These are phyloP conservation scores for Tuber brumale DNA, from an alignment of 495 filamentous ascomycete species.

Conservation along the genomic window DNA sequence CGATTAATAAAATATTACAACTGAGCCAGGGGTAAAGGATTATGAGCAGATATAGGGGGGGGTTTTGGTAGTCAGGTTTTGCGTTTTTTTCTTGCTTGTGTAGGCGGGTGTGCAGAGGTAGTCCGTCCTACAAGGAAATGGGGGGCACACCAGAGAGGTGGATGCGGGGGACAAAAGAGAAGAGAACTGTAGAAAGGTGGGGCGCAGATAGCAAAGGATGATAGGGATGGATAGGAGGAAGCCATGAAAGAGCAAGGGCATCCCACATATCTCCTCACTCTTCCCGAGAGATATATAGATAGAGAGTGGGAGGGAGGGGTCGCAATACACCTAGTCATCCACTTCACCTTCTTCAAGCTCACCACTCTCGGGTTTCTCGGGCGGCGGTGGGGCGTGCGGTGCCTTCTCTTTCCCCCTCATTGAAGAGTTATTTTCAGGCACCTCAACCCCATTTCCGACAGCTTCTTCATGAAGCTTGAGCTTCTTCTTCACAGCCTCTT, in stretches of 20 bases:
- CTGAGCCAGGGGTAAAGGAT: neutral
- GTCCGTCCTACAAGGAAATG: neutral
- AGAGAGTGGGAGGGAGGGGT: neutral
- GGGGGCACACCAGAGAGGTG: neutral
- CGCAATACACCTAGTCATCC: slow-evolving; percentile 26
- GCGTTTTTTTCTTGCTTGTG: neutral
- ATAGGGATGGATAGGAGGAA: neutral
- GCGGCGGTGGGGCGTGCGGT: slow-evolving; percentile 9
- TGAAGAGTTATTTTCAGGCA: slow-evolving; percentile 8
- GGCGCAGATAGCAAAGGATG: neutral
- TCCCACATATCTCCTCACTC: neutral
- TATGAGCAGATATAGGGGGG: neutral
- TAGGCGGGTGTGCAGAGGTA: neutral
- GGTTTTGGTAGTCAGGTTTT: neutral
- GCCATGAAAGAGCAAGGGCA: neutral
- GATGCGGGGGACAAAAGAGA: neutral
- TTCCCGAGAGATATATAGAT: neutral
- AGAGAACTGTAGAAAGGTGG: neutral
- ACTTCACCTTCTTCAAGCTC: slow-evolving; percentile 40
- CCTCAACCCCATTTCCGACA: slow-evolving; percentile 32
- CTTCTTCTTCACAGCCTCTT: slow-evolving; percentile 45
- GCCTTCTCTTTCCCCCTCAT: slow-evolving; percentile 13
- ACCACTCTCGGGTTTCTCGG: slow-evolving; percentile 30
- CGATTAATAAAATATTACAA: neutral
- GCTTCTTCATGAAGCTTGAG: slow-evolving; percentile 41